Percentiles rank a stretch among this genome's conserved stretches.
Conservation (phyloP, 495 filamentous ascomycete species). For the Talaromyces ruber region DNA sequence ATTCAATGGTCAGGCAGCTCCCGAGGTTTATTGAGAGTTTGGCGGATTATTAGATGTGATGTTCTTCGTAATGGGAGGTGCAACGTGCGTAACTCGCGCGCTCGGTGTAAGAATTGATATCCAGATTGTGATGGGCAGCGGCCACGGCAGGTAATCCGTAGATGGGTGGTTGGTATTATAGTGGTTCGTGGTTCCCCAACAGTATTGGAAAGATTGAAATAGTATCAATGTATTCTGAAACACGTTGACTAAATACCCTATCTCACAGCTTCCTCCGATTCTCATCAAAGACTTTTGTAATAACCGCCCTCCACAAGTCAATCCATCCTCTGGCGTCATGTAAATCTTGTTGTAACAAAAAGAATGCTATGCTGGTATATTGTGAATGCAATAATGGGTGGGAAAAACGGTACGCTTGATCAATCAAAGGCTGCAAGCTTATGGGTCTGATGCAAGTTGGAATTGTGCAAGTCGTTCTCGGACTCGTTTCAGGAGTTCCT, state of each 20-base stretch:
- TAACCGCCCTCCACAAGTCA: background rate
- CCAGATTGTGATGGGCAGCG: background rate
- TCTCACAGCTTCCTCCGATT: background rate
- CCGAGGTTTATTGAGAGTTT: too few species aligned
- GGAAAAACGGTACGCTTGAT: background rate
- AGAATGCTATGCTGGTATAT: background rate
- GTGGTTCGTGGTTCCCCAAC: background rate
- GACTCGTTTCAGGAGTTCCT: slow-evolving; percentile 53
- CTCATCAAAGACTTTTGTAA: background rate
- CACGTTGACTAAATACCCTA: background rate
- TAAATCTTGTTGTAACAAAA: background rate
- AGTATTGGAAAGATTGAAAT: background rate
- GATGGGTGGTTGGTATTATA: background rate
- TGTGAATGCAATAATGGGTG: slow-evolving; percentile 1
- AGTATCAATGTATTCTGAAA: background rate
- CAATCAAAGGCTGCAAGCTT: background rate
- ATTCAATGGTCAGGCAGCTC: too few species aligned
- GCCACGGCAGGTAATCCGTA: background rate
- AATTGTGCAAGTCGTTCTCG: slow-evolving; percentile 47
- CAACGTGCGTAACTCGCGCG: background rate
- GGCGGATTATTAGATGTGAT: too few species aligned
- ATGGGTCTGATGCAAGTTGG: slow-evolving; percentile 14
- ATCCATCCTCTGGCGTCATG: background rate
- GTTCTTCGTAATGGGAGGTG: too few species aligned
- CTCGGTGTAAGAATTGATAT: background rate